Conservation (phyloP, 345 rosid species). For the Acer campestre region DNA sequence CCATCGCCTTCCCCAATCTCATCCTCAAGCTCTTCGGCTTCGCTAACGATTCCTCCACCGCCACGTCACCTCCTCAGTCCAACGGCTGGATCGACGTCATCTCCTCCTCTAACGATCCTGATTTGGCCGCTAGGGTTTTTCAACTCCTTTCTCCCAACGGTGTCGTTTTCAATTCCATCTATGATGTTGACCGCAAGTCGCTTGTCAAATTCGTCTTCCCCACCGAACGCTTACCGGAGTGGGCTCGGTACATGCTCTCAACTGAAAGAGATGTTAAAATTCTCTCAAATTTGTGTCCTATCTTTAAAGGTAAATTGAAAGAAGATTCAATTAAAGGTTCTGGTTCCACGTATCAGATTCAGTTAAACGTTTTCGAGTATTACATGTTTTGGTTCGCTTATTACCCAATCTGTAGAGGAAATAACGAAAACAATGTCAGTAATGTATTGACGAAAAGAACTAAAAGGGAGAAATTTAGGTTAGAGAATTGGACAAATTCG, state of each 20-base stretch:
- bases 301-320: slow-evolving; percentile 59
- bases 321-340: slow-evolving; percentile 61
- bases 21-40: slow-evolving; percentile 86
- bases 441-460: slow-evolving; percentile 40
- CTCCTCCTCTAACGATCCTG: slow-evolving; percentile 41
- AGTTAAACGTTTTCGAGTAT: slow-evolving; percentile 78
- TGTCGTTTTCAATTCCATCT: slow-evolving; percentile 56
- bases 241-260: slow-evolving; percentile 63
- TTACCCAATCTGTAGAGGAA: slow-evolving; percentile 78
- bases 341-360: slow-evolving; percentile 58
- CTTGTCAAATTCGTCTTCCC: slow-evolving; percentile 88
- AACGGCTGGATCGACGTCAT: slow-evolving; percentile 70
- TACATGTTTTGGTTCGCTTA: slow-evolving; percentile 93
- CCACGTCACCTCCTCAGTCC: slow-evolving; percentile 28
- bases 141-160: slow-evolving; percentile 64
- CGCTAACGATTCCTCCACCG: slow-evolving; percentile 46
- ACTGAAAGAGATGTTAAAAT: slow-evolving; percentile 47
- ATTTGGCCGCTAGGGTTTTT: slow-evolving; percentile 53
- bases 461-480: slow-evolving; percentile 40
- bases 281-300: slow-evolving; percentile 55
- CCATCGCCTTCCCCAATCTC: slow-evolving; percentile 74
- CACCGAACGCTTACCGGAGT: slow-evolving; percentile 72
- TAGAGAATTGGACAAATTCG: slow-evolving; percentile 69
- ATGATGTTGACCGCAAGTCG: slow-evolving; percentile 67
- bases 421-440: slow-evolving; percentile 42